Evolutionary conservation across 345 rosid species (phyloP).

Genomic region (Alliaria petiolata): DNA sequence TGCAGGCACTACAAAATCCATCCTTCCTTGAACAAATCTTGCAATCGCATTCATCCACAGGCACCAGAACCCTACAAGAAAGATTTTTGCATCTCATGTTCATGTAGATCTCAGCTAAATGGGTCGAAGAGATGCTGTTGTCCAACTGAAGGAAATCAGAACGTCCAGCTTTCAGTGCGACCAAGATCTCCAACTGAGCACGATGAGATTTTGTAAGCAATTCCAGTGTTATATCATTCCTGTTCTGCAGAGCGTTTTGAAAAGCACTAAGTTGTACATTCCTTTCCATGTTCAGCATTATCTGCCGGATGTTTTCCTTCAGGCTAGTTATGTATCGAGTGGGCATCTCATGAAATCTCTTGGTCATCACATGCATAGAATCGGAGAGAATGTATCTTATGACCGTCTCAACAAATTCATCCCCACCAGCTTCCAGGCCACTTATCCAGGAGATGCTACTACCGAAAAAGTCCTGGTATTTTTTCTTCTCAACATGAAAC

Average conservation of each 20-base stretch:
- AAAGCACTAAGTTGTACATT: constrained; percentile 44
- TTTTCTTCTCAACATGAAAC: constrained; percentile 63
- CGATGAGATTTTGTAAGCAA: constrained; percentile 60
- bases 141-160: constrained; percentile 64
- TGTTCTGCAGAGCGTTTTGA: constrained; percentile 56
- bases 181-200: constrained; percentile 80
- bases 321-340: constrained; percentile 49
- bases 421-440: constrained; percentile 58
- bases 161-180: constrained; percentile 69
- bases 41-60: constrained; percentile 96
- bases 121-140: constrained; percentile 48
- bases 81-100: constrained; percentile 80
- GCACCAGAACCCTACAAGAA: constrained; percentile 59
- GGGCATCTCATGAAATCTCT: constrained; percentile 77
- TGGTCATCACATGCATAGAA: constrained; percentile 68
- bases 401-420: constrained; percentile 68
- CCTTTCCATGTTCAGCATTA: constrained; percentile 67
- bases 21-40: constrained; percentile 72
- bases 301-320: constrained; percentile 75
- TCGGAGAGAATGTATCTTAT: constrained; percentile 65
- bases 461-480: constrained; percentile 48
- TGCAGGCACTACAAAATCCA: constrained; percentile 93
- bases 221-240: constrained; percentile 63
- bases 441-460: constrained; percentile 55
- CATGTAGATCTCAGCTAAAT: constrained; percentile 84